A percentile compares a stretch with the other conserved stretches of the same genome.
Conservation (phyloP, 2,329 filamentous ascomycete genomes). For the Phaeosphaeriaceae sp. region DNA sequence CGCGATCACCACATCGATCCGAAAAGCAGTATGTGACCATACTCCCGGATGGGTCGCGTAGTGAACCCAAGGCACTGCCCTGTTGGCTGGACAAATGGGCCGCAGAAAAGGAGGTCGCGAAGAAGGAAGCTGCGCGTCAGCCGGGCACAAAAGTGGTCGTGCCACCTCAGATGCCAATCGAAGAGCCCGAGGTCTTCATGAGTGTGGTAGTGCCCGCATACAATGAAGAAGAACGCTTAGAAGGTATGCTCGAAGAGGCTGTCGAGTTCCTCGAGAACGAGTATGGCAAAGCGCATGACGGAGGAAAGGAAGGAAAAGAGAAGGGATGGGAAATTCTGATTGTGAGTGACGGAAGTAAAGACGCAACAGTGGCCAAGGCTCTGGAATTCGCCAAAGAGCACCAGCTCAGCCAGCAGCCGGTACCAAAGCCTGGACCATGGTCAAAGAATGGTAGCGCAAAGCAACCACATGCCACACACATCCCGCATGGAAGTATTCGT, state of each 20-base stretch:
- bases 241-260: constrained; percentile 88
- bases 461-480: constrained; percentile 58
- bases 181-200: constrained; percentile 81
- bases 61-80: constrained; percentile 67
- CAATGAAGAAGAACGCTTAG: constrained; percentile 87
- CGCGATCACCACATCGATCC: constrained; percentile 74
- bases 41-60: constrained; percentile 67
- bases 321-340: constrained; percentile 90
- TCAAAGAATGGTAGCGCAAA: constrained; percentile 47
- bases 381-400: constrained; percentile 80
- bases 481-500: constrained; percentile 79
- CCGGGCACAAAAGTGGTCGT: constrained; percentile 30
- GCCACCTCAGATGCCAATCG: constrained; percentile 64
- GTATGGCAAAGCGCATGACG: constrained; percentile 66
- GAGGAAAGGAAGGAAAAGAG: constrained; percentile 69
- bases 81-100: constrained; percentile 87
- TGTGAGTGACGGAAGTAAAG: constrained; percentile 87
- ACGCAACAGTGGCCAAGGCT: constrained; percentile 80
- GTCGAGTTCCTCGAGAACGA: constrained; percentile 82
- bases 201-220: constrained; percentile 94
- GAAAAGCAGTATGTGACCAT: constrained; percentile 89
- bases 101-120: constrained; percentile 62
- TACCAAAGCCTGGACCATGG: constrained; percentile 59
- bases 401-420: constrained; percentile 57
- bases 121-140: constrained; percentile 35